These are phyloP conservation scores for Colletotrichum australisinense DNA, from an alignment of 2,329 filamentous ascomycete genomes.

Conservation along the genomic window DNA sequence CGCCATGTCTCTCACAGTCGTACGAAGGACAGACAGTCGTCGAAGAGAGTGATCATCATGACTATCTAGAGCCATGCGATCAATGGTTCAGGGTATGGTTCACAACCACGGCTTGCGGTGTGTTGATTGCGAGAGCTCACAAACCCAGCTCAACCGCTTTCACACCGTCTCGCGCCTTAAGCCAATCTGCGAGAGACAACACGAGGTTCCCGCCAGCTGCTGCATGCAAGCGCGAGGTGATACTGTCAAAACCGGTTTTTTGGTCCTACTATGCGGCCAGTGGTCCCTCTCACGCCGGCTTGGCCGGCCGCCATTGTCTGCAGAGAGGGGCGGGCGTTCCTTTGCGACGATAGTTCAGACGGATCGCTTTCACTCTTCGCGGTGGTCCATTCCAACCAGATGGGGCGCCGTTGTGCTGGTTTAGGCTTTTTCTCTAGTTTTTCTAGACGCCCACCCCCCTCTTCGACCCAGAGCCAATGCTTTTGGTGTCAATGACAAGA, in stretches of 20 bases:
- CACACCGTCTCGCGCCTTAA: constrained; percentile 31
- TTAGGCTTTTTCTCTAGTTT: neutral
- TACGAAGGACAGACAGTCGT: neutral
- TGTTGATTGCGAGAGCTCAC: neutral
- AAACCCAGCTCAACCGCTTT: neutral
- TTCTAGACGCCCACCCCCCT: constrained; percentile 3
- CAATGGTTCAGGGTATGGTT: constrained; percentile 4
- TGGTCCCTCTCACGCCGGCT: constrained; percentile 26
- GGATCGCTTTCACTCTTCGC: neutral
- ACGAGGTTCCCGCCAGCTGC: constrained; percentile 29
- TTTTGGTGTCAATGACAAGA: neutral
- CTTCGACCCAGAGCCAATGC: neutral
- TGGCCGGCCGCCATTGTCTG: constrained; percentile 28
- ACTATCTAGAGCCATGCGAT: neutral
- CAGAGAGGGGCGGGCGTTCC: neutral
- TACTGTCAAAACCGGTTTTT: constrained; percentile 36
- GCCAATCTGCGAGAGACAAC: constrained; percentile 24
- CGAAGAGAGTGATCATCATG: neutral
- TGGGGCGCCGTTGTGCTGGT: neutral
- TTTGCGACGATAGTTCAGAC: constrained; percentile 28
- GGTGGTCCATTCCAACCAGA: neutral
- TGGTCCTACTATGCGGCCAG: constrained; percentile 22
- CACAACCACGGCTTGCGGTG: neutral
- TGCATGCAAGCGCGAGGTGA: constrained; percentile 37
- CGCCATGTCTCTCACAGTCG: neutral